phyloP scores from a whole-genome alignment of 495 filamentous ascomycete genomes.

The Penicillium subrubescens region DNA sequence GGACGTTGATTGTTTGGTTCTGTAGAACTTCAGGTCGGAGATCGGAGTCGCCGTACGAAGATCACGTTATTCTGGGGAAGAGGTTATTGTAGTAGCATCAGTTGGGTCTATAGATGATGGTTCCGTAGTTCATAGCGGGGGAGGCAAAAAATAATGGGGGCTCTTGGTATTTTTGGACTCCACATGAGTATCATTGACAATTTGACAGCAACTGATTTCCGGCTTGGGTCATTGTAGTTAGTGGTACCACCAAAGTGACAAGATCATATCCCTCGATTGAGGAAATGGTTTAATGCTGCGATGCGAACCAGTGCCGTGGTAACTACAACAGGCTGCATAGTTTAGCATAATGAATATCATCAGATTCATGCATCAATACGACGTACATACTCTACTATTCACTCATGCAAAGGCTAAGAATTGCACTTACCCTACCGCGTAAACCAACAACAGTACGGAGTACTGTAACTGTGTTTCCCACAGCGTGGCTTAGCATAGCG shows the following conservation, averaged over 20 bases:
- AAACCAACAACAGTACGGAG: neutral
- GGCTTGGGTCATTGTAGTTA: neutral
- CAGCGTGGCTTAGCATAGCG: neutral
- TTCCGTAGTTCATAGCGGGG: neutral
- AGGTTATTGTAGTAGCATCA: no score
- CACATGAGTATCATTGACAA: conserved; percentile 1
- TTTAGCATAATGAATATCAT: neutral
- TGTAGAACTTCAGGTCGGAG: neutral
- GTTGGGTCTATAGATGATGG: neutral
- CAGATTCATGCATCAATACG: neutral
- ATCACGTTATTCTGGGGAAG: neutral
- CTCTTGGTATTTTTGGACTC: neutral
- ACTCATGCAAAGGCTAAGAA: neutral
- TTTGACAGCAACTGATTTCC: neutral
- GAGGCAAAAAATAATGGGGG: neutral
- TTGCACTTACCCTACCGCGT: neutral
- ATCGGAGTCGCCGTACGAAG: neutral
- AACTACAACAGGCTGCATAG: neutral
- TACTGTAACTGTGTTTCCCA: neutral
- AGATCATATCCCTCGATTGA: neutral
- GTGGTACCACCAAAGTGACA: neutral
- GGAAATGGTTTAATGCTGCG: neutral
- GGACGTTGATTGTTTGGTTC: neutral
- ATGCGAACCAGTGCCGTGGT: neutral
- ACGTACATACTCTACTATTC: neutral